Percentiles rank a stretch among this genome's conserved stretches.
phyloP scores from a whole-genome alignment of 2,329 filamentous ascomycete genomes.

The Colletotrichum chrysophilum region DNA sequence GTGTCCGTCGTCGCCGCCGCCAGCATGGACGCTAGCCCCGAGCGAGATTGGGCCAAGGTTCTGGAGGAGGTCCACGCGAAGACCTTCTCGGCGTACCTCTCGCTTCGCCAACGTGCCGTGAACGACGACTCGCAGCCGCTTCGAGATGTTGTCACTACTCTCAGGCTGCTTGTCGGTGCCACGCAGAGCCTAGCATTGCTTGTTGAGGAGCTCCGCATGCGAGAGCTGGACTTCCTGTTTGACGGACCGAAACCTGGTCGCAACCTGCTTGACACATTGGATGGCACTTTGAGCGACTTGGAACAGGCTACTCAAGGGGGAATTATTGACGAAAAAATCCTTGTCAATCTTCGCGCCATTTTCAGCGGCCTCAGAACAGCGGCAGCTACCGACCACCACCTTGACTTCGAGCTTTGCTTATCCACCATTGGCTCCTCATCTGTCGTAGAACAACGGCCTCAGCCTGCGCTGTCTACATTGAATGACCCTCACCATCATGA shows the following conservation, averaged over 20 bases:
- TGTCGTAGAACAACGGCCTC: not conserved
- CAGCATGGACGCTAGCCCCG: not conserved
- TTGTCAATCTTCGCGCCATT: not conserved
- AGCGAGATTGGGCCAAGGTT: not conserved
- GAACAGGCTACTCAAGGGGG: fast-evolving
- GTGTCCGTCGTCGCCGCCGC: not conserved
- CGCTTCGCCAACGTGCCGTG: not conserved
- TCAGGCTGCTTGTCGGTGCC: not conserved
- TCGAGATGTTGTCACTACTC: not conserved
- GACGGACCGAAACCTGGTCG: not conserved
- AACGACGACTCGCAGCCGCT: not conserved
- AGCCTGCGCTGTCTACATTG: not conserved
- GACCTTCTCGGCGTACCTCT: not conserved
- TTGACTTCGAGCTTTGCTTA: not conserved
- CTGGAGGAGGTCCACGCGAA: not conserved
- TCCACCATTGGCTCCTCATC: not conserved
- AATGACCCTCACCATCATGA: not conserved
- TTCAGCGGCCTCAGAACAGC: not conserved
- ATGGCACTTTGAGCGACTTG: not conserved
- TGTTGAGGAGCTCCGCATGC: not conserved
- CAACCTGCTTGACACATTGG: not conserved
- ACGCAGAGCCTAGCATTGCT: not conserved
- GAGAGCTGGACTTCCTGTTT: not conserved
- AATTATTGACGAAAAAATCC: not conserved
- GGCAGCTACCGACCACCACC: not conserved